Conservation (phyloP, 352 stramenopile species). For the Saprolegnia diclina region DNA sequence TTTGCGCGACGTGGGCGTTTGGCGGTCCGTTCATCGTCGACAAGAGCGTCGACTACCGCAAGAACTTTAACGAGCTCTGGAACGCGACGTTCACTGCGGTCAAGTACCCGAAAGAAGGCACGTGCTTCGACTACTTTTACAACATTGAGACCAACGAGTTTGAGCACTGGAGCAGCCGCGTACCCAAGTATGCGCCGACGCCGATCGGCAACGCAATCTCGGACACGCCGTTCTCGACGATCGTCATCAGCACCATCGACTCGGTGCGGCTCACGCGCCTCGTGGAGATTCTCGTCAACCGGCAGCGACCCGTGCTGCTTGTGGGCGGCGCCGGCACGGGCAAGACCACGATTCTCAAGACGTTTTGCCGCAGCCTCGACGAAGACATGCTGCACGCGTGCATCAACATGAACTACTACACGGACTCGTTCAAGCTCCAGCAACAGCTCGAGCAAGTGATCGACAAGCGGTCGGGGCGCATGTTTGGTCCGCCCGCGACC, state of each 20-base stretch:
- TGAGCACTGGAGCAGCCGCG: constrained; percentile 90
- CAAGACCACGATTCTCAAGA: constrained; percentile 96
- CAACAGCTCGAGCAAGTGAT: constrained; percentile 95
- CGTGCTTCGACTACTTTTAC: constrained; percentile 98
- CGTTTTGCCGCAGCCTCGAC: constrained; percentile 87
- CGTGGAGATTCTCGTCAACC: constrained; percentile 90
- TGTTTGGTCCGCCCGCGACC: constrained; percentile 92
- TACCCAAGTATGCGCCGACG: constrained; percentile 85
- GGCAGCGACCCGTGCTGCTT: constrained; percentile 92
- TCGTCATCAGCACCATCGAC: constrained; percentile 95
- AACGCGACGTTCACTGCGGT: constrained; percentile 68
- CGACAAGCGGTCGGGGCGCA: constrained; percentile 93
- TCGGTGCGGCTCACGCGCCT: constrained; percentile 93
- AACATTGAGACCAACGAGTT: constrained; percentile 90
- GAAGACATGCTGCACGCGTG: constrained; percentile 95
- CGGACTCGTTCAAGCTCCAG: constrained; percentile 91
- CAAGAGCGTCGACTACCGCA: constrained; percentile 84
- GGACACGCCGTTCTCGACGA: constrained; percentile 94
- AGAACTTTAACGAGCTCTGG: constrained; percentile 86
- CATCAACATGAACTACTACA: constrained; percentile 98
- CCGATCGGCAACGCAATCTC: constrained; percentile 90
- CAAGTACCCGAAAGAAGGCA: constrained; percentile 94
- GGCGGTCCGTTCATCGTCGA: constrained; percentile 93
- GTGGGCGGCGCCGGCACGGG: constrained; percentile 94
- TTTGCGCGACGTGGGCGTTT: constrained; percentile 95